Evolutionary conservation across 1,139 yeast genomes (phyloP).

Genomic region (Pichia sp.): DNA sequence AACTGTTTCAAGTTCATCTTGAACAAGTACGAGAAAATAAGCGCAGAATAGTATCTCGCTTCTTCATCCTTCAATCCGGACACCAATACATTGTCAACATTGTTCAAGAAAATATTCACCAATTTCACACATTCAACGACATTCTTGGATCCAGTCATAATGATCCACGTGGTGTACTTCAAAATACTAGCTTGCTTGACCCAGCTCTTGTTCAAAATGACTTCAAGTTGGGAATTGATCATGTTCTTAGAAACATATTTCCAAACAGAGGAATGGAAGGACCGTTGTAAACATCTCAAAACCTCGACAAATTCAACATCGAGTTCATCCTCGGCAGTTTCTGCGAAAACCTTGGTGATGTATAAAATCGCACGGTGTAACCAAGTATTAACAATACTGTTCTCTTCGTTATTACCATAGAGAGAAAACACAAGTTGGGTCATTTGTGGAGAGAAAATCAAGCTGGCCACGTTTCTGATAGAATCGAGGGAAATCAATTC

Average conservation of each 20-base stretch:
- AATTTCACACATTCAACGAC: slow-evolving; percentile 49
- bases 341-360: slow-evolving; percentile 65
- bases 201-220: slow-evolving; percentile 53
- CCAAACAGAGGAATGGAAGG: slow-evolving; percentile 40
- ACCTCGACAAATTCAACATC: slow-evolving; percentile 26
- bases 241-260: slow-evolving; percentile 45
- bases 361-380: slow-evolving; percentile 51
- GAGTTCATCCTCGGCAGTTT: slow-evolving; percentile 32
- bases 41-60: slow-evolving; percentile 42
- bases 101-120: slow-evolving; percentile 64
- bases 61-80: slow-evolving; percentile 22
- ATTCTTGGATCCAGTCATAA: slow-evolving; percentile 38
- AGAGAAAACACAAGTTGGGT: slow-evolving; percentile 16
- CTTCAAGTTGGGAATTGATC: slow-evolving; percentile 70
- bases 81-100: slow-evolving; percentile 23
- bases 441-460: slow-evolving; percentile 30
- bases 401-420: background rate
- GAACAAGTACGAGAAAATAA: slow-evolving; percentile 46
- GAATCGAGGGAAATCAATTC: slow-evolving; percentile 10
- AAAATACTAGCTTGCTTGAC: slow-evolving; percentile 39
- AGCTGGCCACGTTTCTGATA: slow-evolving; percentile 27
- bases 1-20: slow-evolving; percentile 45
- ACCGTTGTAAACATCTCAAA: slow-evolving; percentile 34
- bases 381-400: slow-evolving; percentile 36
- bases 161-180: slow-evolving; percentile 39